A percentile compares a stretch with the other conserved stretches of the same genome.
phyloP scores from a whole-genome alignment of 1,284 basidiomycete genomes.

The Tylopilus sp. region DNA sequence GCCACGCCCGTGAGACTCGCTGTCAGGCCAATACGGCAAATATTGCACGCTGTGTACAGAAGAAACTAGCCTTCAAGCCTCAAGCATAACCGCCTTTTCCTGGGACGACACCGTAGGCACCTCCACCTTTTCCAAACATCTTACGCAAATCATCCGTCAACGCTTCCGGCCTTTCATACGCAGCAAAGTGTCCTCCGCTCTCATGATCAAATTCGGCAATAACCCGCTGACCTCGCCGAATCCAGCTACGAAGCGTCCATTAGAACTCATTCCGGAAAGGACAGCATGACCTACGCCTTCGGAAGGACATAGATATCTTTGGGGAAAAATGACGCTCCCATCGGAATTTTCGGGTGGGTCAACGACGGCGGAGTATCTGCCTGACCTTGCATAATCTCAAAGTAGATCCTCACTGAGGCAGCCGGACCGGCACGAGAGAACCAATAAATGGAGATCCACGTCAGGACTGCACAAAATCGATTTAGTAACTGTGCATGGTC shows the following conservation, averaged over 20 bases:
- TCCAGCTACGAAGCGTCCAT: conserved; percentile 17
- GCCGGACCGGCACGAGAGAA: conserved; percentile 56
- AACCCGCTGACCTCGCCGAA: conserved; percentile 11
- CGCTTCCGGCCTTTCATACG: conserved; percentile 35
- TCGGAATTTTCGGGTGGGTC: conserved; percentile 35
- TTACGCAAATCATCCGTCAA: conserved; percentile 36
- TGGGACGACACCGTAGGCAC: conserved; percentile 35
- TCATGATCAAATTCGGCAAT: conserved; percentile 29
- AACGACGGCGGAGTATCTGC: background rate
- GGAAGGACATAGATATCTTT: conserved; percentile 41
- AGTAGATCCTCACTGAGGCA: conserved; percentile 52
- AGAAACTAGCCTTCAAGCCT: background rate
- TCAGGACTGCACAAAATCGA: conserved; percentile 39
- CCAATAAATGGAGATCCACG: conserved; percentile 57
- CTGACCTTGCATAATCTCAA: conserved; percentile 32
- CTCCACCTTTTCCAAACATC: conserved; percentile 41
- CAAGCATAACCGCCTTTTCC: conserved; percentile 31
- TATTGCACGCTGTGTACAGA: too few species aligned
- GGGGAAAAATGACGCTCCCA: conserved; percentile 49
- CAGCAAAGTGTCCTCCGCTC: conserved; percentile 41
- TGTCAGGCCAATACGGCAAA: background rate
- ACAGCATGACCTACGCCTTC: conserved; percentile 31
- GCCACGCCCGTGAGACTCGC: background rate
- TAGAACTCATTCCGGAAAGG: background rate
- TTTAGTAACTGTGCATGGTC: conserved; percentile 1